Conservation (phyloP, 345 rosid genomes). For the Arabidopsis suecica region DNA sequence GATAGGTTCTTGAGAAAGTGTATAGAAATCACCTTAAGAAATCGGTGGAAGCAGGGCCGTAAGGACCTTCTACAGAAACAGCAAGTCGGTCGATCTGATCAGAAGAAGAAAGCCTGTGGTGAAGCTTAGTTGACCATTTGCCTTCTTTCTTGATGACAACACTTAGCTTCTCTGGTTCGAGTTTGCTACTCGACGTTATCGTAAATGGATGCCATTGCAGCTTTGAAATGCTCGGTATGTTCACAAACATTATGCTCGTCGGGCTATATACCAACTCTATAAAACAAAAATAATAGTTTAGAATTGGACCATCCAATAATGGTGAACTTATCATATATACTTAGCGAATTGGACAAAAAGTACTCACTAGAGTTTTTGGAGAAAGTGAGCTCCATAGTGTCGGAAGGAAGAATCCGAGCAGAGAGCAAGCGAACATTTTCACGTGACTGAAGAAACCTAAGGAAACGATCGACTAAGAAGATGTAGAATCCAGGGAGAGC, state of each 20-base stretch:
- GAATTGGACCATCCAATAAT: not conserved
- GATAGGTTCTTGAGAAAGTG: not conserved
- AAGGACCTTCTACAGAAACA: constrained; percentile 85
- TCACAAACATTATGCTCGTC: constrained; percentile 73
- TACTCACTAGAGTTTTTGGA: constrained; percentile 61
- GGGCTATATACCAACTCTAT: constrained; percentile 71
- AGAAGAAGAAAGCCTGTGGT: constrained; percentile 65
- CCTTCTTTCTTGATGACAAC: constrained; percentile 75
- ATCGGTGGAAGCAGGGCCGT: constrained; percentile 78
- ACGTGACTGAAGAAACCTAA: constrained; percentile 77
- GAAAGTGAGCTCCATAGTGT: constrained; percentile 73
- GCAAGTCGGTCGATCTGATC: constrained; percentile 49
- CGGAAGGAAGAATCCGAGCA: constrained; percentile 69
- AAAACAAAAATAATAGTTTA: not conserved
- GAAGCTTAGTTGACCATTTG: constrained; percentile 79
- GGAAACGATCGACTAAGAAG: constrained; percentile 74
- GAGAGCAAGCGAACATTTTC: constrained; percentile 55
- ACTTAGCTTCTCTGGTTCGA: constrained; percentile 72
- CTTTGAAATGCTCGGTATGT: constrained; percentile 75
- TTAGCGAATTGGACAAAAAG: not conserved
- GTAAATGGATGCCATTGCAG: constrained; percentile 97
- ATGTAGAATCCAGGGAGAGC: constrained; percentile 84
- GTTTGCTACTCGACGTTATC: constrained; percentile 65
- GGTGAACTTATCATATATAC: not conserved
- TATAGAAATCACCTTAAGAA: constrained; percentile 61